A percentile compares a stretch with the other conserved stretches of the same genome.
Evolutionary conservation across 768 basidiomycete genomes (phyloP).

Genomic region (Myochromella boudieri): DNA sequence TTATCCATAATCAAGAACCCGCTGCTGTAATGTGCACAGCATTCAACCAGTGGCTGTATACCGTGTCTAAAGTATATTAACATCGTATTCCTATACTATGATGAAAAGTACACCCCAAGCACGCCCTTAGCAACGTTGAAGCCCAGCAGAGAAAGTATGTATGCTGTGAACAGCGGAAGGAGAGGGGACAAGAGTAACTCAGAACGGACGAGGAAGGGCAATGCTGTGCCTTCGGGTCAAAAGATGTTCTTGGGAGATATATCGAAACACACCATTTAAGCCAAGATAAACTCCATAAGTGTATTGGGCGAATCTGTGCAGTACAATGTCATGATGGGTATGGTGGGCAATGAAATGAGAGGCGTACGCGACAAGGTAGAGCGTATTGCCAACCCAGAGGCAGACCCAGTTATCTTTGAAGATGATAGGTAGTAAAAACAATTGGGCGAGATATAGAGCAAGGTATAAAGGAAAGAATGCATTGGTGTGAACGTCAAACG

Average conservation of each 20-base stretch:
- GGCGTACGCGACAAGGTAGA: conserved; percentile 83
- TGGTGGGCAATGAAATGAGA: background rate
- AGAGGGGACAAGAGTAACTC: conserved; percentile 91
- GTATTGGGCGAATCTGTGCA: conserved; percentile 78
- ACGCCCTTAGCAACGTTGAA: conserved; percentile 88
- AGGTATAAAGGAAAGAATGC: conserved; percentile 95
- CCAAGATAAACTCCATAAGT: conserved; percentile 90
- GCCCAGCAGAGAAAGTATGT: conserved; percentile 83
- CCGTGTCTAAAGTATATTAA: background rate
- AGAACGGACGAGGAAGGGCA: conserved; percentile 92
- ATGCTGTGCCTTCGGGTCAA: conserved; percentile 44
- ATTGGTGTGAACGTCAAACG: conserved; percentile 96
- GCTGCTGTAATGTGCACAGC: background rate
- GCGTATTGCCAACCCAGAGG: conserved; percentile 87
- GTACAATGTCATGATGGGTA: conserved; percentile 6
- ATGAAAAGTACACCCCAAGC: conserved; percentile 78
- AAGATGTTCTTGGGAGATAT: conserved; percentile 7
- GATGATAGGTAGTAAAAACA: conserved; percentile 82
- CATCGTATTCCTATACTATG: conserved; percentile 19
- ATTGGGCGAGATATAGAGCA: conserved; percentile 84
- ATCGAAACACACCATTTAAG: conserved; percentile 53
- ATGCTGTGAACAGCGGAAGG: conserved; percentile 82
- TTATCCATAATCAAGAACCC: too few relatives aligned
- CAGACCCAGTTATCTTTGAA: conserved; percentile 92
- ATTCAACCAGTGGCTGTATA: conserved; percentile 10